Base-by-base conservation (phyloP, 148 eudicot species). In the Drosera capensis region DNA sequence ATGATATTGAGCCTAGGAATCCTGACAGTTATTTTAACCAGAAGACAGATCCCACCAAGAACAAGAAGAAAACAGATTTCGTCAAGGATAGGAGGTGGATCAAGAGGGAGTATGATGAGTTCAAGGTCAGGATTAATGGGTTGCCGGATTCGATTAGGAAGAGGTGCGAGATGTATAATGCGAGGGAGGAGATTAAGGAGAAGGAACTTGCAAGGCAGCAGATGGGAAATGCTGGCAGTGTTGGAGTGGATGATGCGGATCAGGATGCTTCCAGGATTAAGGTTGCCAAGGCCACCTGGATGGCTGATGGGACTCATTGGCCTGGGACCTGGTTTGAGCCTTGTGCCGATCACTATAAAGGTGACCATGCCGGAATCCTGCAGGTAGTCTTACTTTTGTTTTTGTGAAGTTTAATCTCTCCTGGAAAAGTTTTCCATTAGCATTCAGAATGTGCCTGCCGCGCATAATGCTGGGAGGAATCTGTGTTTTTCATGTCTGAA, bases 231-330 rank as follows among this genome's bases (percentile, higher is more conserved):
- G 18, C 5, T 42, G 7, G 50, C 48, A 0, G 22, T 18, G 18
- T 44, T 20, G 24, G 40, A 6, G 24, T 41, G 7, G 28, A 13
- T 14, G 44, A 18, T 2, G 8, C 15, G 8, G 20, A 16, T 2
- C 30, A 31, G 22, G 46, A 61, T 8, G 14, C n/a, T n/a, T n/a
- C n/a, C n/a, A n/a, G n/a, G n/a, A n/a, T 42, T 35, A 63, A 51
- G 46, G 41, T 35, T 13, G n/a, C 31, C 3, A 70, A 82, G 44
- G 96, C 94, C 12, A 86, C 96, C 23, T 86, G 96, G 96, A 75
- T 86, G 96, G 88, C 96, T 2, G 94, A 86, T 57, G 96, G 88
- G 4, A 86, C 96, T 0, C 85, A 86, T 48, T 86, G 96, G 94
- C 94, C 96, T 0, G 96, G 96, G 14, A 77, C 94, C 9, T 86